These are phyloP conservation scores for Metarhizium brunneum DNA, from an alignment of 2,329 filamentous ascomycete species.

Conservation along the genomic window DNA sequence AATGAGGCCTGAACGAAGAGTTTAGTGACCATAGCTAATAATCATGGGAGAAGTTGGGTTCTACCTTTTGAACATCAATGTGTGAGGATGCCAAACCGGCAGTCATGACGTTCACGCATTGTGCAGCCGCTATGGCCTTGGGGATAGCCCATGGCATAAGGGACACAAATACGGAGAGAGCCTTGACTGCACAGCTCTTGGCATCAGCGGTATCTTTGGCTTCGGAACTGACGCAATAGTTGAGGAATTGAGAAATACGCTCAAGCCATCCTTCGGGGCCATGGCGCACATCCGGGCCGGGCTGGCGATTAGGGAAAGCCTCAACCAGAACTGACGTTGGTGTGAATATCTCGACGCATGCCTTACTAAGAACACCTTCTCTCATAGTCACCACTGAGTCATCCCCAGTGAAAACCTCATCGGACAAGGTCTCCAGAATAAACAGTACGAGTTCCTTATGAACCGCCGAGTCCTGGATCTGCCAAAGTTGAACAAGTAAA, in stretches of 20 bases:
- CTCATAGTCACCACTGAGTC: conserved; percentile 78
- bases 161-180: conserved; percentile 67
- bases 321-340: conserved; percentile 66
- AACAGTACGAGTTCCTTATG: conserved; percentile 82
- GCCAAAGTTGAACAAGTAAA: conserved; percentile 75
- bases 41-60: neutral
- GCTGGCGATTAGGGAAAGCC: conserved; percentile 64
- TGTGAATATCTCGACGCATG: conserved; percentile 89
- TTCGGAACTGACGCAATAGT: conserved; percentile 59
- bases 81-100: conserved; percentile 61
- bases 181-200: conserved; percentile 63
- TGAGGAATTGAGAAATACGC: conserved; percentile 65
- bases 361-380: conserved; percentile 75
- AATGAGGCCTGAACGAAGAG: conserved; percentile 52
- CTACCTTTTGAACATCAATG: conserved; percentile 64
- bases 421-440: conserved; percentile 83
- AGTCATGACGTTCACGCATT: conserved; percentile 62
- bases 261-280: conserved; percentile 82
- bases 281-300: conserved; percentile 59
- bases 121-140: conserved; percentile 64
- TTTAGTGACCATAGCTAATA: conserved; percentile 10
- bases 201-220: conserved; percentile 57
- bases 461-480: conserved; percentile 49
- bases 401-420: conserved; percentile 88
- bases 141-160: conserved; percentile 83